These are phyloP conservation scores for Hamamelis virginiana DNA, from an alignment of 164 flowering plant genomes.

Conservation along the genomic window DNA sequence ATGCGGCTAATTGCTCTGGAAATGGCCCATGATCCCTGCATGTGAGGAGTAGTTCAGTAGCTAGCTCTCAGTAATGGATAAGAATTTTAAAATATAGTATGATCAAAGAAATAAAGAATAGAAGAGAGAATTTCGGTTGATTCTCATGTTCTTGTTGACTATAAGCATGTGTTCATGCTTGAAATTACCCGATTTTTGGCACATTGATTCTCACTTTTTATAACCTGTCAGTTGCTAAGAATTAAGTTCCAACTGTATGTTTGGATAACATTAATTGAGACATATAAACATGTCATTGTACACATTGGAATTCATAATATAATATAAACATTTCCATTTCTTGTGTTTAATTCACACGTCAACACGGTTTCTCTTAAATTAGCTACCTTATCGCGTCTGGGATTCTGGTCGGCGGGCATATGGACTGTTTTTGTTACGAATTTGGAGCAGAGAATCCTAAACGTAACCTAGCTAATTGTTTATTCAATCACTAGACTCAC, in stretches of 20 bases:
- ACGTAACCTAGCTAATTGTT: too few relatives aligned
- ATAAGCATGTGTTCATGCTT: conserved; percentile 13
- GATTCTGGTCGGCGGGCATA: conserved; percentile 2
- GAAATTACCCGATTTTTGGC: too few relatives aligned
- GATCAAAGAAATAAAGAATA: neutral
- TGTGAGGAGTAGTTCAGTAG: conserved; percentile 25
- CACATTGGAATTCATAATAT: neutral
- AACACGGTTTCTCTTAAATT: conserved; percentile 12
- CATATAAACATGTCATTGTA: too few relatives aligned
- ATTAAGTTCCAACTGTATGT: too few relatives aligned
- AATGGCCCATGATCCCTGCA: conserved; percentile 21
- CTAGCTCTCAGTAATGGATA: neutral
- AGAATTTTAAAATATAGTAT: neutral
- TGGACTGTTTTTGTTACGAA: too few relatives aligned
- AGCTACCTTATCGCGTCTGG: neutral
- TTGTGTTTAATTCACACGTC: neutral
- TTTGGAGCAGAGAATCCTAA: too few relatives aligned
- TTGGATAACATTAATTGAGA: too few relatives aligned
- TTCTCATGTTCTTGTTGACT: conserved; percentile 24
- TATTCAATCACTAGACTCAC: too few relatives aligned
- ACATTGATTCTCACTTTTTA: too few relatives aligned
- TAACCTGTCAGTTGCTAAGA: too few relatives aligned
- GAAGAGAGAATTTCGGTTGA: conserved; percentile 29
- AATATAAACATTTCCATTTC: neutral
- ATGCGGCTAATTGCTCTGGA: conserved; percentile 10